Percentiles rank a stretch among this genome's conserved stretches.
Conservation (phyloP, 192 early-diverging fungal genomes). For the Backusella circina region DNA sequence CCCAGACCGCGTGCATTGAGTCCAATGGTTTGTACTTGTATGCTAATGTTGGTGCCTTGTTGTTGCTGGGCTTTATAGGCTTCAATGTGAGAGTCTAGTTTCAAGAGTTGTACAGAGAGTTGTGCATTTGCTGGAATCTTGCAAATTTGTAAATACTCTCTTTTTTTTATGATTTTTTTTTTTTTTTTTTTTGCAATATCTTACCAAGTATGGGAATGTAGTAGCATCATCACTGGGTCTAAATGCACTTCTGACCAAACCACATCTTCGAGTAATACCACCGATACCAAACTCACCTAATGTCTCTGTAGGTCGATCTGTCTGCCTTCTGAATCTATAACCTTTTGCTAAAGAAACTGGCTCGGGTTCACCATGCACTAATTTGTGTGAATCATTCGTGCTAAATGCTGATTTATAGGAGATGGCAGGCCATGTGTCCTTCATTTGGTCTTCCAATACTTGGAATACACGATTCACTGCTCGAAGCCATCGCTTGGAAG, state of each 20-base stretch:
- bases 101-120: constrained; percentile 13
- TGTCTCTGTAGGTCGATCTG: constrained; percentile 43
- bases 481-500: constrained; percentile 36
- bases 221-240: constrained; percentile 58
- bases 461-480: constrained; percentile 45
- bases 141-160: neutral
- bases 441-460: constrained; percentile 42
- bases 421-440: constrained; percentile 39
- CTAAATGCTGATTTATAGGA: neutral
- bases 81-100: neutral
- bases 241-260: constrained; percentile 49
- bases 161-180: neutral
- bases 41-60: neutral
- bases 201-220: constrained; percentile 49
- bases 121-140: constrained; percentile 56
- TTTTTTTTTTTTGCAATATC: neutral
- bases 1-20: constrained; percentile 10
- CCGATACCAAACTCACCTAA: constrained; percentile 40
- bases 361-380: constrained; percentile 8
- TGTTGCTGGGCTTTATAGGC: neutral
- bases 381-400: neutral
- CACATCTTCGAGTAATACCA: constrained; percentile 29
- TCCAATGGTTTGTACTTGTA: neutral
- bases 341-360: constrained; percentile 27
- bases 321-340: constrained; percentile 38